A percentile compares a stretch with the other conserved stretches of the same genome.
phyloP scores from a whole-genome alignment of 495 filamentous ascomycete species.

The Lasiosphaeria miniovina region DNA sequence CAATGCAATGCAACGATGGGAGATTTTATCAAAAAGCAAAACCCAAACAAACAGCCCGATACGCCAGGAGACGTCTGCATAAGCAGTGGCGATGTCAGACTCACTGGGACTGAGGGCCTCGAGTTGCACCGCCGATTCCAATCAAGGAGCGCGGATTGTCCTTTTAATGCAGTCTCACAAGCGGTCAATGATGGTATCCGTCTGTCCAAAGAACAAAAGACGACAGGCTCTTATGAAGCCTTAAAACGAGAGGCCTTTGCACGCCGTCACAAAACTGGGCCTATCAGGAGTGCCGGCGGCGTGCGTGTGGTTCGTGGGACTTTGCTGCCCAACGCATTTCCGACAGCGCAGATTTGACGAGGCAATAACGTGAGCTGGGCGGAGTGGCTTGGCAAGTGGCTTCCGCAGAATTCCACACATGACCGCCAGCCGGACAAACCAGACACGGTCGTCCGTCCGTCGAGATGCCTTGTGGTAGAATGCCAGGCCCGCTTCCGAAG shows the following conservation, averaged over 20 bases:
- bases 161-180: not conserved
- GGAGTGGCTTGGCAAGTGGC: not conserved
- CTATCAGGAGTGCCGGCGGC: not conserved
- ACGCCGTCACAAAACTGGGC: not conserved
- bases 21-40: not conserved
- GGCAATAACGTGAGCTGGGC: not conserved
- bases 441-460: not conserved
- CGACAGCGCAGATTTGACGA: not conserved
- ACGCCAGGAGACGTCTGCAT: not conserved
- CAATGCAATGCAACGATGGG: not conserved
- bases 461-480: not conserved
- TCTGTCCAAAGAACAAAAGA: not conserved
- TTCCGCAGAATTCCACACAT: not conserved
- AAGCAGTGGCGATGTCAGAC: not conserved
- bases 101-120: not conserved
- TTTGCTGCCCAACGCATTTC: constrained; percentile 1
- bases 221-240: not conserved
- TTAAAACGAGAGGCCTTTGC: not conserved
- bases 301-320: not conserved
- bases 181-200: not conserved
- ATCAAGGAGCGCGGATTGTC: not conserved
- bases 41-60: not conserved
- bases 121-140: not conserved
- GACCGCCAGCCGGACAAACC: not conserved
- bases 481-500: not conserved